These are phyloP conservation scores for Zygosaccharomyces bisporus DNA, from an alignment of 805 yeast genomes.

Conservation along the genomic window DNA sequence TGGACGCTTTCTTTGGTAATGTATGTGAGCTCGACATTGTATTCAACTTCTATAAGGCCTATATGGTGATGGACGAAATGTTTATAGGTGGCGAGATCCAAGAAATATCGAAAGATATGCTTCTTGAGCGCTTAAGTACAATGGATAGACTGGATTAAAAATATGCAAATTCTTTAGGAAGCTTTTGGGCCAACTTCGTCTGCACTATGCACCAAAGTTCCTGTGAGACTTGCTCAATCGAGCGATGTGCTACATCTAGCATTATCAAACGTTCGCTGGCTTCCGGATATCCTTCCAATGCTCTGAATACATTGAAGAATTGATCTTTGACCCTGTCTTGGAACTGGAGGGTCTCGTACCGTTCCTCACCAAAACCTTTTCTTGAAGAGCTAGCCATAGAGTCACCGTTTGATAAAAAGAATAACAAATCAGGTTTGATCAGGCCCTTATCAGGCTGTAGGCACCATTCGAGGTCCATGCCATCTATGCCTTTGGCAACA, in stretches of 20 bases:
- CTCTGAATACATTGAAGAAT: constrained; percentile 48
- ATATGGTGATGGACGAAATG: constrained; percentile 79
- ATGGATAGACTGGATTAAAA: constrained; percentile 55
- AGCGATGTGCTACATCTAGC: constrained; percentile 56
- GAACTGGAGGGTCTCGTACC: constrained; percentile 74
- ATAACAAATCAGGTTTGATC: constrained; percentile 78
- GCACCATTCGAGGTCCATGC: constrained; percentile 73
- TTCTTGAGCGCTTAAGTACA: constrained; percentile 60
- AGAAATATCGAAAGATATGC: constrained; percentile 69
- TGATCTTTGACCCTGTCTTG: constrained; percentile 65
- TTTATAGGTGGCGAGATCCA: constrained; percentile 87
- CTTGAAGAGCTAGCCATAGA: constrained; percentile 44
- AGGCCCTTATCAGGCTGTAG: constrained; percentile 75
- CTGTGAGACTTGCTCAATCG: constrained; percentile 51
- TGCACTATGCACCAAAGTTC: constrained; percentile 42
- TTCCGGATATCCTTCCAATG: constrained; percentile 28
- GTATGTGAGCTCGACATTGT: constrained; percentile 94
- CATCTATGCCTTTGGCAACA: constrained; percentile 58
- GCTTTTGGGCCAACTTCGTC: constrained; percentile 5
- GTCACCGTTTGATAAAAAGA: constrained; percentile 61
- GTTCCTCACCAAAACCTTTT: constrained; percentile 88
- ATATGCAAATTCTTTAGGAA: constrained; percentile 13
- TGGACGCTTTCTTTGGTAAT: constrained; percentile 81
- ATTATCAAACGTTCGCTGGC: constrained; percentile 38
- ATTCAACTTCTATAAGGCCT: constrained; percentile 83